phyloP scores from a whole-genome alignment of 192 early-diverging fungal species.

The Tieghemiomyces parasiticus region DNA sequence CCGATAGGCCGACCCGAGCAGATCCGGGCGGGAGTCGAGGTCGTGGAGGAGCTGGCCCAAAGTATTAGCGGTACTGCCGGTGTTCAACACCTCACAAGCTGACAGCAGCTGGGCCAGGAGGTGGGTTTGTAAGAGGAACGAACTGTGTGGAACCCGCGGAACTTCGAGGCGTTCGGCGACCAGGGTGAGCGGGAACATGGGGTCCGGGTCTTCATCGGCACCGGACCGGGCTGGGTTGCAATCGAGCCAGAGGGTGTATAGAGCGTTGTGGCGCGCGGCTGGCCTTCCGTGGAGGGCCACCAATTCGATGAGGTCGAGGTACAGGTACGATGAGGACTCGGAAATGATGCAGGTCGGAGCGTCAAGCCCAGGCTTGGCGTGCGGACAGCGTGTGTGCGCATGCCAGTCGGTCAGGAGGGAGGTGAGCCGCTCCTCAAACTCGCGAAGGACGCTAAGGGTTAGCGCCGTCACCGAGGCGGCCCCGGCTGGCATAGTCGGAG shows the following conservation, averaged over 20 bases:
- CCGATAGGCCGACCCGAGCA: too few species aligned
- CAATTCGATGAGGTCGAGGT: slow-evolving; percentile 3
- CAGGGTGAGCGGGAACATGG: not conserved
- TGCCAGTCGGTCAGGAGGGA: not conserved
- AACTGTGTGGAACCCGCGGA: not conserved
- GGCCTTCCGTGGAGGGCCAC: not conserved
- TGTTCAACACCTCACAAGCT: slow-evolving; percentile 1
- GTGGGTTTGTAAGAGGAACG: slow-evolving; percentile 1
- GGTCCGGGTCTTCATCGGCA: too few species aligned
- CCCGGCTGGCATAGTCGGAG: not conserved
- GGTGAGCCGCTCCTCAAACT: not conserved
- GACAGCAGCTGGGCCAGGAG: not conserved
- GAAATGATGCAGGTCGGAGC: not conserved
- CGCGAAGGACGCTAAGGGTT: not conserved
- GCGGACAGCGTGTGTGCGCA: not conserved
- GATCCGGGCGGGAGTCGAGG: not conserved
- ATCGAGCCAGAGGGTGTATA: not conserved
- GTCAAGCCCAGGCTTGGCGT: not conserved
- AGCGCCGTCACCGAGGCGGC: not conserved
- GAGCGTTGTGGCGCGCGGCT: not conserved
- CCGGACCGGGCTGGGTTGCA: too few species aligned
- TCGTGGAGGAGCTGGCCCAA: not conserved
- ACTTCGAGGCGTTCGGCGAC: not conserved
- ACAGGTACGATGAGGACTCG: slow-evolving; percentile 6
- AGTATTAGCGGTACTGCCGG: not conserved